phyloP scores from a whole-genome alignment of 2,329 filamentous ascomycete species.

The Pyricularia pennisetigena region DNA sequence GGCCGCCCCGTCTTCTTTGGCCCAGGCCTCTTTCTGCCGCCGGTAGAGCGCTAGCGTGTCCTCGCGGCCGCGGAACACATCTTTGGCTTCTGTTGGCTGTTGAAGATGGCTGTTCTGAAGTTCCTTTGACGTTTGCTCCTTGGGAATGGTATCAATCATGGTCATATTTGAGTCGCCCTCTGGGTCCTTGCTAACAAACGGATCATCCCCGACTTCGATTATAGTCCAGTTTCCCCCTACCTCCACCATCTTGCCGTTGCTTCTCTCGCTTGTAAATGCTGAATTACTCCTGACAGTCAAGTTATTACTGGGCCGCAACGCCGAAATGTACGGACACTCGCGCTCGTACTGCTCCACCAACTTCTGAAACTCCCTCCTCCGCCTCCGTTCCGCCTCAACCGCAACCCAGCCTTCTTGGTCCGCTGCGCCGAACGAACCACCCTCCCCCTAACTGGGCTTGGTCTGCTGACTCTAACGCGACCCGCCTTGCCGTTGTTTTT shows the following conservation, averaged over 20 bases:
- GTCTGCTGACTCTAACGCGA: neutral
- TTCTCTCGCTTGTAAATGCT: neutral
- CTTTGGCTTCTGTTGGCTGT: neutral
- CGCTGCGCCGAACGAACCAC: neutral
- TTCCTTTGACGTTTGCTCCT: neutral
- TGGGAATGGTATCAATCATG: neutral
- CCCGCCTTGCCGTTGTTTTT: neutral
- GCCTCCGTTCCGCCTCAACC: neutral
- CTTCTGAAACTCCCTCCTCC: neutral
- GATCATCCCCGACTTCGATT: neutral
- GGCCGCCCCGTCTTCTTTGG: neutral
- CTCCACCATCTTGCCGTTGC: neutral
- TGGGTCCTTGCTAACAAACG: neutral
- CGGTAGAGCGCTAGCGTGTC: neutral
- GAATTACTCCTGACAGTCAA: neutral
- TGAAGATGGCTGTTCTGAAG: neutral
- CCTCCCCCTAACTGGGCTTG: neutral
- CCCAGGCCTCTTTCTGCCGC: neutral
- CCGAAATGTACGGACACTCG: neutral
- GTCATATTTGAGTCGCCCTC: neutral
- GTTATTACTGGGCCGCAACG: neutral
- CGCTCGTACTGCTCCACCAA: neutral
- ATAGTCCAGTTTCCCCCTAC: neutral
- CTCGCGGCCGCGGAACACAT: neutral
- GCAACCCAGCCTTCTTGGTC: neutral